A percentile compares a stretch with the other conserved stretches of the same genome.
phyloP scores from a whole-genome alignment of 306 rosid species.

The Abrus pulchellus region DNA sequence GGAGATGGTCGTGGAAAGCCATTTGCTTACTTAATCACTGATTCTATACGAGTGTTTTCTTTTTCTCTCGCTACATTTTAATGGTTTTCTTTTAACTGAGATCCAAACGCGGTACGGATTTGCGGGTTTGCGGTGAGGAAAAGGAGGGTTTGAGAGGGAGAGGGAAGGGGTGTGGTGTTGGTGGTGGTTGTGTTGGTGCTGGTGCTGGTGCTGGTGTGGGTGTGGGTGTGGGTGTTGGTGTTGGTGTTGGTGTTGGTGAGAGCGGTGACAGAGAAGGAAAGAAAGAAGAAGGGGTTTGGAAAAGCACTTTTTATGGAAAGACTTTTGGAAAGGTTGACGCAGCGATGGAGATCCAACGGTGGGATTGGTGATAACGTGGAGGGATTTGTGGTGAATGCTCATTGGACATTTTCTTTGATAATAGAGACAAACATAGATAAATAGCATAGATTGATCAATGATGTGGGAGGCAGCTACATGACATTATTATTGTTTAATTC shows the following conservation, averaged over 20 bases:
- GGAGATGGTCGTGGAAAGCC: constrained; percentile 72
- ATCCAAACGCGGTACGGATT: not conserved
- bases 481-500: constrained; percentile 38
- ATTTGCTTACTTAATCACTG: constrained; percentile 26
- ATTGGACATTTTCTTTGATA: constrained; percentile 43
- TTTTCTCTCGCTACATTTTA: constrained; percentile 30
- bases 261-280: not conserved
- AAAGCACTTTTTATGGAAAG: constrained; percentile 47
- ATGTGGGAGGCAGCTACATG: constrained; percentile 49
- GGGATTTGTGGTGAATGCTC: constrained; percentile 41
- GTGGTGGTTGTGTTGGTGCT: not conserved
- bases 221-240: not conserved
- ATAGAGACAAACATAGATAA: constrained; percentile 49
- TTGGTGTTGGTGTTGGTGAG: not conserved
- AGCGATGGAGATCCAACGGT: constrained; percentile 59
- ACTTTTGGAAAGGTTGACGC: constrained; percentile 40
- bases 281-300: constrained; percentile 32
- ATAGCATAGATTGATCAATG: constrained; percentile 34
- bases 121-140: not conserved
- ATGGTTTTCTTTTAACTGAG: not conserved
- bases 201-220: not conserved
- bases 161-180: not conserved
- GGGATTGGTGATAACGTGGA: constrained; percentile 58
- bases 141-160: not conserved
- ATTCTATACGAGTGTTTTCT: not conserved